These are phyloP conservation scores for Lodderomyces margitis DNA, from an alignment of 1,139 yeast genomes.

Conservation along the genomic window DNA sequence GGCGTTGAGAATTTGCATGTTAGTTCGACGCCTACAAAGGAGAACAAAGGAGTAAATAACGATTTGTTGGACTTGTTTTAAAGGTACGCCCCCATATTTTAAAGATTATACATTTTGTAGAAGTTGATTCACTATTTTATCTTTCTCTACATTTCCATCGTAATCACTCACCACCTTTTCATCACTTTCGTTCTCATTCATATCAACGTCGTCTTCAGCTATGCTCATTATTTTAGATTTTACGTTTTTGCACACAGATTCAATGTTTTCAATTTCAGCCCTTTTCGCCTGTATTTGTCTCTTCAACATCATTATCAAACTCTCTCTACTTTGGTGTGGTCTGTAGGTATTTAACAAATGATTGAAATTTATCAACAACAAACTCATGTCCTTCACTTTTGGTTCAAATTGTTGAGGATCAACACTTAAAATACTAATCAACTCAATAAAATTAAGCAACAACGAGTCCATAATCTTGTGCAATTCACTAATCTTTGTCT, in stretches of 20 bases:
- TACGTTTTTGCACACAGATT: constrained; percentile 44
- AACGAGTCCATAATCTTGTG: constrained; percentile 69
- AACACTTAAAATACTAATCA: constrained; percentile 68
- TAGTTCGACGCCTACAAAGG: constrained; percentile 16
- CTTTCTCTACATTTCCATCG: constrained; percentile 1
- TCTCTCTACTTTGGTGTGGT: constrained; percentile 86
- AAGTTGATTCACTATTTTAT: constrained; percentile 16
- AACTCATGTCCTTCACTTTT: constrained; percentile 69
- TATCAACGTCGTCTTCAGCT: constrained; percentile 14
- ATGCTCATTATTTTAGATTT: constrained; percentile 37
- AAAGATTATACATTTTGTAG: constrained; percentile 15
- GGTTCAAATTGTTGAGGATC: constrained; percentile 65
- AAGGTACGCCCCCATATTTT: too few relatives aligned
- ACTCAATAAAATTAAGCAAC: constrained; percentile 67
- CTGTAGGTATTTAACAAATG: constrained; percentile 81
- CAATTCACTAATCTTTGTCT: constrained; percentile 60
- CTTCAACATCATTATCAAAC: constrained; percentile 66
- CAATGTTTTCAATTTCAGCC: constrained; percentile 52
- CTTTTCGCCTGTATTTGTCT: constrained; percentile 58
- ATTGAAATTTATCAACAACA: constrained; percentile 78
- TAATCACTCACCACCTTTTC: constrained; percentile 10
- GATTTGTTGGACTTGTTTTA: constrained; percentile 62
- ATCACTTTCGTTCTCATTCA: constrained; percentile 3
- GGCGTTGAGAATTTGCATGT: constrained; percentile 22
- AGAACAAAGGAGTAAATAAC: constrained; percentile 24